A percentile compares a stretch with the other conserved stretches of the same genome.
phyloP scores from a whole-genome alignment of 2,329 filamentous ascomycete genomes.

The Phialocephala sp. region DNA sequence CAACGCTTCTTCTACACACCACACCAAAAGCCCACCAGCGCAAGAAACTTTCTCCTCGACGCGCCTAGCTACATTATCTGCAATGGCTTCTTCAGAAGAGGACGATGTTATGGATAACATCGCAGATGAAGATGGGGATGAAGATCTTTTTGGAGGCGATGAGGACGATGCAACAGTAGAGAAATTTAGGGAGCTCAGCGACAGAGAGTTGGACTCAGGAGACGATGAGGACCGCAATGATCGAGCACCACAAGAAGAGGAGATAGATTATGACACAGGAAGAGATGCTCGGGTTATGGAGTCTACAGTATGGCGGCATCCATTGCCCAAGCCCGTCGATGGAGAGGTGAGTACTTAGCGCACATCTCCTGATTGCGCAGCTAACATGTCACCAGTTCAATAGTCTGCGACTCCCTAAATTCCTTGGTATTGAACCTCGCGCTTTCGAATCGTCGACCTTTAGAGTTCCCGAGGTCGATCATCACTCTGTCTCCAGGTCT shows the following conservation, averaged over 20 bases:
- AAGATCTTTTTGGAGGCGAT: slow-evolving; percentile 62
- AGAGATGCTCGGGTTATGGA: slow-evolving; percentile 63
- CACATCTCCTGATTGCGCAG: neutral
- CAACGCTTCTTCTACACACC: neutral
- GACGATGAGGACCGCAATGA: slow-evolving; percentile 69
- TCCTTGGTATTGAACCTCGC: slow-evolving; percentile 72
- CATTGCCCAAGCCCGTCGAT: slow-evolving; percentile 72
- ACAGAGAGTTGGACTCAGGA: slow-evolving; percentile 67
- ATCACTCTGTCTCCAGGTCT: slow-evolving; percentile 54
- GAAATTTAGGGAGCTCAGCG: slow-evolving; percentile 52
- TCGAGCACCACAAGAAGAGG: slow-evolving; percentile 53
- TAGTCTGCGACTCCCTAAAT: slow-evolving; percentile 73
- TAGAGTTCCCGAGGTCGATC: slow-evolving; percentile 64
- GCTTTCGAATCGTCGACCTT: slow-evolving; percentile 71
- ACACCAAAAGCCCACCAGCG: neutral
- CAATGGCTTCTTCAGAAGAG: slow-evolving; percentile 37
- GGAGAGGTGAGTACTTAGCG: slow-evolving; percentile 59
- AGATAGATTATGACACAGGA: slow-evolving; percentile 48
- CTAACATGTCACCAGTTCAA: slow-evolving; percentile 58
- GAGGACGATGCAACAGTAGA: slow-evolving; percentile 49
- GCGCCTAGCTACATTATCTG: neutral
- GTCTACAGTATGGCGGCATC: slow-evolving; percentile 70
- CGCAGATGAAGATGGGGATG: slow-evolving; percentile 53
- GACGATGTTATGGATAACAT: slow-evolving; percentile 45
- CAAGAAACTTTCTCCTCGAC: neutral